Evolutionary conservation across 176 grass and related monocot genomes (phyloP).

Genomic region (Tillandsia fasciculata): DNA sequence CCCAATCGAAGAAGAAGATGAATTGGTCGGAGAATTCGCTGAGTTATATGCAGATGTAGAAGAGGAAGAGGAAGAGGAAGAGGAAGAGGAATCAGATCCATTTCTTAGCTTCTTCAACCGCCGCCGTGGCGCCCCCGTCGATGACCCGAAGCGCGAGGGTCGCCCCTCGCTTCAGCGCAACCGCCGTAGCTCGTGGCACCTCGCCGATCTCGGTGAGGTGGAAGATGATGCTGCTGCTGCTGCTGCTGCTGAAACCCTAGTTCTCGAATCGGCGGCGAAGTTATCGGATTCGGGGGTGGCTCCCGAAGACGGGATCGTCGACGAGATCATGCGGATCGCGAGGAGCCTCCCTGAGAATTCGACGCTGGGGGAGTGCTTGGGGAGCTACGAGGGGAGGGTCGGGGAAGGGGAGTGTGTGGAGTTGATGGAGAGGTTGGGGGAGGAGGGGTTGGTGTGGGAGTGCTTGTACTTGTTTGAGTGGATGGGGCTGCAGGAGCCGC

Average conservation of each 20-base stretch:
- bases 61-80: constrained; percentile 9
- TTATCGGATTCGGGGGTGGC: neutral
- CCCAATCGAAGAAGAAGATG: neutral
- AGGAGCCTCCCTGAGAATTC: constrained; percentile 33
- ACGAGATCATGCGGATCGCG: constrained; percentile 22
- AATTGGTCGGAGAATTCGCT: neutral
- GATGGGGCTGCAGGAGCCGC: constrained; percentile 35
- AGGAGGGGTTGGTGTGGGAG: constrained; percentile 27
- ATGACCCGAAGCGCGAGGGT: constrained; percentile 18
- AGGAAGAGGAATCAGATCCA: constrained; percentile 7
- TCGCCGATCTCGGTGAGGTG: constrained; percentile 9
- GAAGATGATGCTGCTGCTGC: neutral
- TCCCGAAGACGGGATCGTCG: constrained; percentile 4
- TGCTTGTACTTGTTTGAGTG: constrained; percentile 31
- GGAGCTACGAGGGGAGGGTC: constrained; percentile 10
- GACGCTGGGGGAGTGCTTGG: constrained; percentile 24
- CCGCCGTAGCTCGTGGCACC: constrained; percentile 16
- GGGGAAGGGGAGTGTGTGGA: constrained; percentile 31
- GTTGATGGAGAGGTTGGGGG: constrained; percentile 23
- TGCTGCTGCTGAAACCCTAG: neutral
- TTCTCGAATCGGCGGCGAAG: neutral
- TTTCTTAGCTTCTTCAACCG: constrained; percentile 16
- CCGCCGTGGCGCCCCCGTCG: neutral
- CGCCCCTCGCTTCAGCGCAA: constrained; percentile 22
- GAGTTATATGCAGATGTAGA: neutral